Conservation (phyloP, 2,329 filamentous ascomycete genomes). For the Blastomyces gilchristii region DNA sequence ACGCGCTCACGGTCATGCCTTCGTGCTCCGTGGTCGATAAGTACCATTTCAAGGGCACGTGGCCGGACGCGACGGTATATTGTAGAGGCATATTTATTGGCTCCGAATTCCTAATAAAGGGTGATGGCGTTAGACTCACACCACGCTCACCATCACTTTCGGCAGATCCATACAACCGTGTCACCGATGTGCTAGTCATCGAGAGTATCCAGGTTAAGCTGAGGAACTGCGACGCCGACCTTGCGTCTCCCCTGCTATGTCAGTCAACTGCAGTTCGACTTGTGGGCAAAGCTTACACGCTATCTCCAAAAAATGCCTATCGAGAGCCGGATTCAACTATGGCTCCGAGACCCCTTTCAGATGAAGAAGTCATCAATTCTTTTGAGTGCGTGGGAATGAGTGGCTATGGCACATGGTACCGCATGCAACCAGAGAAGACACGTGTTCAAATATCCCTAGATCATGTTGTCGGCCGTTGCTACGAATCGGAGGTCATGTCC, state of each 20-base stretch:
- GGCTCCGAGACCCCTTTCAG: conserved; percentile 21
- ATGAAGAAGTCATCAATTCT: conserved; percentile 25
- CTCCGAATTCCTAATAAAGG: conserved; percentile 44
- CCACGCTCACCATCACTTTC: conserved; percentile 20
- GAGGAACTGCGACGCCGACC: conserved; percentile 39
- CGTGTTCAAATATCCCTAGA: conserved; percentile 41
- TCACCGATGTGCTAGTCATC: conserved; percentile 46
- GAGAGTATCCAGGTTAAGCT: conserved; percentile 44
- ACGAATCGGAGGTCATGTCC: conserved; percentile 41
- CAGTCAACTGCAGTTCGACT: conserved; percentile 41
- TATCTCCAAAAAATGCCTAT: conserved; percentile 21
- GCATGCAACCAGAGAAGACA: conserved; percentile 34
- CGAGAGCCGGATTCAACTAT: conserved; percentile 15
- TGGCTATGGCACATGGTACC: conserved; percentile 45
- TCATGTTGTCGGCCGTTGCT: conserved; percentile 45
- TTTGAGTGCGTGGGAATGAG: conserved; percentile 34
- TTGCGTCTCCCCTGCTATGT: conserved; percentile 37
- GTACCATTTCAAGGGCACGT: conserved; percentile 43
- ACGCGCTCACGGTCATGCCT: conserved; percentile 45
- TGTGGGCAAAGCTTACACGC: conserved; percentile 41
- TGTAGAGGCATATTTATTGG: conserved; percentile 48
- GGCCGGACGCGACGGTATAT: conserved; percentile 46
- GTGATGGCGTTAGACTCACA: conserved; percentile 46
- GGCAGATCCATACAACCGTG: conserved; percentile 14
- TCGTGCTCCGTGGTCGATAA: conserved; percentile 45